Evolutionary conservation across 345 rosid species (phyloP).

Genomic region (Hibiscus syriacus): DNA sequence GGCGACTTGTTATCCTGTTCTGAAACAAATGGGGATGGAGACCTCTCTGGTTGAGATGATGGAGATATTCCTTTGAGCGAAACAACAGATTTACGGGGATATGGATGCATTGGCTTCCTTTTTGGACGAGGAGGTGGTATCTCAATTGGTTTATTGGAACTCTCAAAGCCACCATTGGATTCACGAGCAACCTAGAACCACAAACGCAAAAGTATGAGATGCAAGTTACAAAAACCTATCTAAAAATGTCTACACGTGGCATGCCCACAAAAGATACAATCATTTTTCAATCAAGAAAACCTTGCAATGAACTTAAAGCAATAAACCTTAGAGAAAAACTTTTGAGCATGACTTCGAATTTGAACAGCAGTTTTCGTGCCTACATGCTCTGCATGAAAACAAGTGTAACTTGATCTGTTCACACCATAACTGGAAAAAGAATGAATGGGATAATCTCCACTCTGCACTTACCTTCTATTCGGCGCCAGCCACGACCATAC

Average conservation of each 20-base stretch:
- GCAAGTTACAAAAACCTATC: not conserved
- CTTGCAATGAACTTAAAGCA: not conserved
- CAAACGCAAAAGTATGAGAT: constrained; percentile 2
- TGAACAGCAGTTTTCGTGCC: constrained; percentile 89
- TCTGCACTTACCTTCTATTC: constrained; percentile 52
- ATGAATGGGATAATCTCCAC: not conserved
- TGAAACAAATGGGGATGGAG: constrained; percentile 33
- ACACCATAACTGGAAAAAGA: not conserved
- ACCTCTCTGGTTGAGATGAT: constrained; percentile 25
- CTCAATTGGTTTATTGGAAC: constrained; percentile 35
- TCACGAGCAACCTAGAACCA: constrained; percentile 55
- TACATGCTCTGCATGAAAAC: constrained; percentile 56
- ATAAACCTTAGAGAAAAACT: constrained; percentile 94
- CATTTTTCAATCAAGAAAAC: not conserved
- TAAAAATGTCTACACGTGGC: not conserved
- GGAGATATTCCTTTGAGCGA: constrained; percentile 13
- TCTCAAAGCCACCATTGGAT: constrained; percentile 21
- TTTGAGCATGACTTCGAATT: constrained; percentile 97
- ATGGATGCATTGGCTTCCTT: constrained; percentile 75
- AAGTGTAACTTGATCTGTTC: constrained; percentile 10
- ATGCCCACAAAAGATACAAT: not conserved
- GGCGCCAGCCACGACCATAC: constrained; percentile 86
- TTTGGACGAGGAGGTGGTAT: constrained; percentile 97
- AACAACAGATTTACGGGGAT: constrained; percentile 58
- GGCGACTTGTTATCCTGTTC: constrained; percentile 55